Percentiles rank a stretch among this genome's conserved stretches.
These are phyloP conservation scores for Antitrichia curtipendula DNA, from an alignment of 225 moss, liverwort and hornwort genomes.

Conservation along the genomic window DNA sequence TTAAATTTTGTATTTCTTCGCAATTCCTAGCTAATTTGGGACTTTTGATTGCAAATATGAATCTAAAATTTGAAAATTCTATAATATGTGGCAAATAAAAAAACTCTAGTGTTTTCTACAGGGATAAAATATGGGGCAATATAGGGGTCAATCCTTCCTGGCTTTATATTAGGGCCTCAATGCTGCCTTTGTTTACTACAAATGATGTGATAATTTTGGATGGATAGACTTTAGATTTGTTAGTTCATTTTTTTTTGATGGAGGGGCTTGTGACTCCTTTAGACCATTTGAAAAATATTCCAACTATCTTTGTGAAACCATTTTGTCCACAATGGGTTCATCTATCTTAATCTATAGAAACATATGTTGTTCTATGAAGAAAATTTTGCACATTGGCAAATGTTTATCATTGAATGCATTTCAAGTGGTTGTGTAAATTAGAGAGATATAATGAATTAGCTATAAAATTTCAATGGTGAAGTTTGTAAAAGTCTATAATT, in stretches of 20 bases:
- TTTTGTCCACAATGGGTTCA: background rate
- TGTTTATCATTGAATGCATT: background rate
- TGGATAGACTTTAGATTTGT: background rate
- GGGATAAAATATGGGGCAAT: too few relatives aligned
- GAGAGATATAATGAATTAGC: background rate
- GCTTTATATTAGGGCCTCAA: background rate
- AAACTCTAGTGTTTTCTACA: too few relatives aligned
- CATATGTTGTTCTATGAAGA: background rate
- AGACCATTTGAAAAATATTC: background rate
- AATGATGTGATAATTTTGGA: background rate
- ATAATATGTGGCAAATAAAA: too few relatives aligned
- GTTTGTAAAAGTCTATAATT: background rate
- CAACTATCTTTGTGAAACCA: background rate
- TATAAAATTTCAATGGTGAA: background rate
- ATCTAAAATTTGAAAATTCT: too few relatives aligned
- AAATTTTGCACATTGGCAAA: background rate
- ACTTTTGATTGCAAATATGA: too few relatives aligned
- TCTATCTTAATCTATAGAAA: background rate
- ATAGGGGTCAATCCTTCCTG: too few relatives aligned
- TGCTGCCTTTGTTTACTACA: background rate
- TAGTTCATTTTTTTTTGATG: background rate
- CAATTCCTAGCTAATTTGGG: too few relatives aligned
- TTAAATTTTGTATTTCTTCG: too few relatives aligned
- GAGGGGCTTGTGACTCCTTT: fast-evolving
- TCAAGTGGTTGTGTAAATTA: background rate